phyloP scores from a whole-genome alignment of 2,329 filamentous ascomycete genomes.

The Lachnellula arida region DNA sequence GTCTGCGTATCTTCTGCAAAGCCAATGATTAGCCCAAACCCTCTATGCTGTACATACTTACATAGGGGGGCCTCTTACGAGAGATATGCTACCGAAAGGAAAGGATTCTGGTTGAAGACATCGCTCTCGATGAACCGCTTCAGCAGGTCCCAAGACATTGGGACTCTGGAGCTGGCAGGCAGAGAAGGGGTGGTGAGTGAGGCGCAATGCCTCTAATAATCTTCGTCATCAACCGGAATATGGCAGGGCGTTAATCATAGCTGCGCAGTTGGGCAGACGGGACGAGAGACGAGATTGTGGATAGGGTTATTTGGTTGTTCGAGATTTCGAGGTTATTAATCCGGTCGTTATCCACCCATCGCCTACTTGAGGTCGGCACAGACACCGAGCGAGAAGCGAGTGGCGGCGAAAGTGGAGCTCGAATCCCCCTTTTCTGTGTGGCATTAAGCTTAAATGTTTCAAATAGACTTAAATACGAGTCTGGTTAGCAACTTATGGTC shows the following conservation, averaged over 20 bases:
- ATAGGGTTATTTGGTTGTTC: not conserved
- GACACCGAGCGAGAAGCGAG: not conserved
- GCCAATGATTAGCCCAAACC: constrained; percentile 1
- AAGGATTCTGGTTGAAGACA: constrained; percentile 88
- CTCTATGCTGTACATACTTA: not conserved
- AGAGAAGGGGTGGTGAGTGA: constrained; percentile 18
- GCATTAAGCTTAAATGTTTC: not conserved
- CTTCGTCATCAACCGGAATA: constrained; percentile 30
- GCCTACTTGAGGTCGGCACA: not conserved
- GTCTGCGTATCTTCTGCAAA: constrained; percentile 72
- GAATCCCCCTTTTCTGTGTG: not conserved
- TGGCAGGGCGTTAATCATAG: constrained; percentile 17
- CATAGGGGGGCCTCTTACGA: constrained; percentile 50
- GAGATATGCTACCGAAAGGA: constrained; percentile 82
- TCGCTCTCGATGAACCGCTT: constrained; percentile 90
- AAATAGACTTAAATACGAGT: not conserved
- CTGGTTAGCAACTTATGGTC: not conserved
- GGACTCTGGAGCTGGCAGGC: constrained; percentile 15
- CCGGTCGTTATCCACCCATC: not conserved
- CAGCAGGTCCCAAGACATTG: constrained; percentile 79
- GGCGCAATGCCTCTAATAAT: constrained; percentile 31
- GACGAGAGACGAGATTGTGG: not conserved
- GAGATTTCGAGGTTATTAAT: not conserved
- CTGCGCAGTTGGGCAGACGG: constrained; percentile 15
- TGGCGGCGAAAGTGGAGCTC: not conserved